Evolutionary conservation across 129 eudicot genomes (phyloP).

Genomic region (Chrysanthemum lavandulifolium): DNA sequence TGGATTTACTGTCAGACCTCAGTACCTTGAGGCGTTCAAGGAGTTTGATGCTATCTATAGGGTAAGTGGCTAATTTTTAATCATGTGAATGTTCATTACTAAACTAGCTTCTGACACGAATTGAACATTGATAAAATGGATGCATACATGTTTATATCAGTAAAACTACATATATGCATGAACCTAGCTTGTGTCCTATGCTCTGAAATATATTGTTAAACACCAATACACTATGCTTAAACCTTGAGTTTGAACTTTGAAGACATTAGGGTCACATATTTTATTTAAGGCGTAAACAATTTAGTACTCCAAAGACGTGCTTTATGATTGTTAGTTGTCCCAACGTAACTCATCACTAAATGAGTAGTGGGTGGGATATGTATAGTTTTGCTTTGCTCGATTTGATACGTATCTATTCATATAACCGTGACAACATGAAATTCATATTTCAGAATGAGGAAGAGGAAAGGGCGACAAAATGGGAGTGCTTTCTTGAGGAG

Average conservation of each 20-base stretch:
- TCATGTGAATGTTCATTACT: constrained; percentile 4
- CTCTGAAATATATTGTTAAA: constrained; percentile 1
- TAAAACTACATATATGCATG: not conserved
- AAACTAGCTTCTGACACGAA: not conserved
- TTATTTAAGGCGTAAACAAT: not conserved
- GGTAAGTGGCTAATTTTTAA: constrained; percentile 63
- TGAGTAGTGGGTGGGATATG: not conserved
- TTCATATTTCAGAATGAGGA: constrained; percentile 72
- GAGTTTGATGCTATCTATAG: constrained; percentile 75
- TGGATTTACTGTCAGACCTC: constrained; percentile 97
- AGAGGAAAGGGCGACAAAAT: constrained; percentile 78
- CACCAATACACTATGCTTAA: not conserved
- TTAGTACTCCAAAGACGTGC: not conserved
- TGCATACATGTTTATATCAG: constrained; percentile 8
- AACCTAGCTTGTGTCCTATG: not conserved
- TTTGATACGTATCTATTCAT: not conserved
- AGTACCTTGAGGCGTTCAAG: constrained; percentile 69
- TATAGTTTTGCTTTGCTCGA: constrained; percentile 8
- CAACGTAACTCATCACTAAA: not conserved
- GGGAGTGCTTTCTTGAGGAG: constrained; percentile 80
- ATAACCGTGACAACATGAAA: constrained; percentile 9
- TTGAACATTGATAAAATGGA: constrained; percentile 14
- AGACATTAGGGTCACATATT: too few relatives aligned
- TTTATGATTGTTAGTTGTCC: not conserved
- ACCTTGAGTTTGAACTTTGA: too few relatives aligned